These are phyloP conservation scores for Fusarium goolgardi DNA, from an alignment of 2,329 filamentous ascomycete genomes.

Conservation along the genomic window DNA sequence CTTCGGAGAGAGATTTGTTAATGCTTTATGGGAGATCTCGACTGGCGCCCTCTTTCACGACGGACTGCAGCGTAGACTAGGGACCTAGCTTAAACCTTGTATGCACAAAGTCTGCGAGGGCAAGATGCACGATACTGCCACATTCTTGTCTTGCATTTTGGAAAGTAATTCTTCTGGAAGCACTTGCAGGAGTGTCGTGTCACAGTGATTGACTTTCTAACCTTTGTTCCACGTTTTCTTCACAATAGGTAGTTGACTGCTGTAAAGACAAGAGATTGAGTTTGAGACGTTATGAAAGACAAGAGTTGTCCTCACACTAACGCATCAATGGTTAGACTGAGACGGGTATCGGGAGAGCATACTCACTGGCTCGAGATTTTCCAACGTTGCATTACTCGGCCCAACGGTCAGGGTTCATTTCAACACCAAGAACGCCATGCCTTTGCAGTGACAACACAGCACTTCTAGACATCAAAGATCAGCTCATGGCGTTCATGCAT, in stretches of 20 bases:
- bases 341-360: background rate
- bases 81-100: background rate
- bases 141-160: background rate
- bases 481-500: background rate
- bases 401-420: background rate
- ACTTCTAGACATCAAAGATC: background rate
- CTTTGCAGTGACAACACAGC: too few species aligned
- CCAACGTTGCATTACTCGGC: background rate
- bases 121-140: background rate
- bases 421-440: background rate
- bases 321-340: background rate
- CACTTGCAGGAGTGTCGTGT: background rate
- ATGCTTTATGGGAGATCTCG: background rate
- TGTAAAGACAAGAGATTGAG: background rate
- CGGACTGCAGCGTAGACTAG: background rate
- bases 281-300: background rate
- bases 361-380: background rate
- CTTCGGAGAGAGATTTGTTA: constrained; percentile 1
- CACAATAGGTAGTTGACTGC: fast-evolving
- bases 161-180: background rate
- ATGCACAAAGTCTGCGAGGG: background rate
- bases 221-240: background rate
- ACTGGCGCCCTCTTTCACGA: background rate
- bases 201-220: background rate
- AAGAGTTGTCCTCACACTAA: background rate